A percentile compares a stretch with the other conserved stretches of the same genome.
phyloP scores from a whole-genome alignment of 768 basidiomycete species.

The Lentinula boryana region DNA sequence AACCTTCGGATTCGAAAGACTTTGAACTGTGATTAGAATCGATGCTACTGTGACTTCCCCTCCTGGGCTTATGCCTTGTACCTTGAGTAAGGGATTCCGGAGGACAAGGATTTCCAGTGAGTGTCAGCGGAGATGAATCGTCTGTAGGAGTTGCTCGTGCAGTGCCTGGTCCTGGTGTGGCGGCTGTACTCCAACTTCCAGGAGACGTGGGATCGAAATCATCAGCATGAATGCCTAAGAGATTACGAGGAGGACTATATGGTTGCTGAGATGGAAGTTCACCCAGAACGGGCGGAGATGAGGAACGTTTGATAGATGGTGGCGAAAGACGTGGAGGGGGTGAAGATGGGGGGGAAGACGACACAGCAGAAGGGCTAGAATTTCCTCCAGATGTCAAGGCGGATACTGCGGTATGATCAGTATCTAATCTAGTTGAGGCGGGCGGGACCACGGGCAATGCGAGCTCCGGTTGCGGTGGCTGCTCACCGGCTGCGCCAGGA shows the following conservation, averaged over 20 bases:
- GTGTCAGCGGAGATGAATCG: slow-evolving; percentile 3
- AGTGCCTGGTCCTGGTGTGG: slow-evolving; percentile 58
- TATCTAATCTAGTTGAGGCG: neutral
- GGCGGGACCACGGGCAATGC: slow-evolving; percentile 14
- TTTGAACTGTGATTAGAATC: slow-evolving; percentile 6
- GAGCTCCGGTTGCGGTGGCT: slow-evolving; percentile 17
- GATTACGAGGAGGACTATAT: slow-evolving; percentile 4
- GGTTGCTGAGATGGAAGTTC: slow-evolving; percentile 10
- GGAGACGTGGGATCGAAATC: slow-evolving; percentile 22
- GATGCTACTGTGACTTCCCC: slow-evolving; percentile 23
- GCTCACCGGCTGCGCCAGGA: slow-evolving; percentile 66
- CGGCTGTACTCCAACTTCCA: slow-evolving; percentile 69
- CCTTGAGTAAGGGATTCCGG: slow-evolving; percentile 9
- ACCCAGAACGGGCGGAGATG: slow-evolving; percentile 24
- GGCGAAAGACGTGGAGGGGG: slow-evolving; percentile 19
- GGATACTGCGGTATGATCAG: neutral
- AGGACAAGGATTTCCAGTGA: neutral
- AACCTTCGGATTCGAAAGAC: neutral
- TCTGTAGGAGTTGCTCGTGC: neutral
- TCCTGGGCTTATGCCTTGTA: slow-evolving; percentile 15
- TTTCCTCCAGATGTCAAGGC: slow-evolving; percentile 5
- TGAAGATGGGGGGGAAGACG: slow-evolving; percentile 18
- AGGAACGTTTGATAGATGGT: slow-evolving; percentile 19
- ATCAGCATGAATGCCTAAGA: neutral
- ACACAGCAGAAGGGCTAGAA: slow-evolving; percentile 9